Percentiles rank a stretch among this genome's conserved stretches.
These are phyloP conservation scores for Aspergillus ibericus DNA, from an alignment of 2,329 filamentous ascomycete species.

Conservation along the genomic window DNA sequence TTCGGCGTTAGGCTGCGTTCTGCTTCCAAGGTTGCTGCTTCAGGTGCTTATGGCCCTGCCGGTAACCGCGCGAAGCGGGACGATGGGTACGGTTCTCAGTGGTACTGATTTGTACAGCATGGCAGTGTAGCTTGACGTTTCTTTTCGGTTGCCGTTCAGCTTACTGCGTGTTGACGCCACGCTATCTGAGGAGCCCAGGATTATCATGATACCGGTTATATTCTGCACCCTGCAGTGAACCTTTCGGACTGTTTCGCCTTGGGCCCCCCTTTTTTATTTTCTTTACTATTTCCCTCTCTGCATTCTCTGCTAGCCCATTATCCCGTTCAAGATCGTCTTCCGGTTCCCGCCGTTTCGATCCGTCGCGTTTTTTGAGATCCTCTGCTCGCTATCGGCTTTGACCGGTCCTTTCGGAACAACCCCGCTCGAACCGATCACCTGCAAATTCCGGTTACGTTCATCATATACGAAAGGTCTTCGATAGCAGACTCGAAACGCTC, in stretches of 20 bases:
- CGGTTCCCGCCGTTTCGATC: constrained; percentile 35
- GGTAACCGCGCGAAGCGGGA: constrained; percentile 55
- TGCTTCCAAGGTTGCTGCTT: constrained; percentile 69
- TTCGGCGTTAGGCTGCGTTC: constrained; percentile 84
- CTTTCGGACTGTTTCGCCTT: constrained; percentile 36
- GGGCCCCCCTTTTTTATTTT: constrained; percentile 27
- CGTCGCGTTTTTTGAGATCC: constrained; percentile 23
- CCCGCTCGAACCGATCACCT: not conserved
- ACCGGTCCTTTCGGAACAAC: constrained; percentile 7
- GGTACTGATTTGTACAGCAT: constrained; percentile 44
- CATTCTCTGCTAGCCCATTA: constrained; percentile 38
- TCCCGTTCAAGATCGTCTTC: constrained; percentile 36
- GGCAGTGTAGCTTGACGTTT: constrained; percentile 30
- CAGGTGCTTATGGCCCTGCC: constrained; percentile 47
- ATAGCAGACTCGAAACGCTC: constrained; percentile 31
- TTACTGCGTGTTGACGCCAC: constrained; percentile 30
- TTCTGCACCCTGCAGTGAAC: constrained; percentile 32
- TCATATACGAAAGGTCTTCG: constrained; percentile 22
- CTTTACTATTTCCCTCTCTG: constrained; percentile 32
- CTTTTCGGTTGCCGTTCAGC: constrained; percentile 19
- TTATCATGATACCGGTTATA: constrained; percentile 28
- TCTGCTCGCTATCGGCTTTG: constrained; percentile 19
- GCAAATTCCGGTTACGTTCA: not conserved
- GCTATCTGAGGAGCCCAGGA: constrained; percentile 32
- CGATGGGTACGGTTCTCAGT: constrained; percentile 52